Evolutionary conservation across 2,329 filamentous ascomycete genomes (phyloP).

Genomic region (Lomentospora prolificans): DNA sequence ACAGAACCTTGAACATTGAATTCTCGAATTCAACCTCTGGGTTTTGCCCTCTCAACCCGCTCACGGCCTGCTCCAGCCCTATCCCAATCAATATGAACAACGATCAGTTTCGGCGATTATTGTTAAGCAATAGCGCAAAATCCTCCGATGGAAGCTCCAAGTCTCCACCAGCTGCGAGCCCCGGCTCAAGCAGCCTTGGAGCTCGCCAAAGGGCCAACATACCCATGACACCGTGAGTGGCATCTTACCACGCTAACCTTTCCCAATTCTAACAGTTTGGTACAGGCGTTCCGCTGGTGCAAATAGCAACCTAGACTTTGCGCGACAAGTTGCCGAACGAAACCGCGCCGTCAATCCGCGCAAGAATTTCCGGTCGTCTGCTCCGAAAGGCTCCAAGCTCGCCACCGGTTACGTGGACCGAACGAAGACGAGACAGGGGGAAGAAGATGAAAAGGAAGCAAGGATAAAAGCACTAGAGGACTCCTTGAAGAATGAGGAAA

Average conservation of each 20-base stretch:
- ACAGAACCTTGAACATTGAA: no score
- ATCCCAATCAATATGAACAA: slow-evolving; percentile 65
- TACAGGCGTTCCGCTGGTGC: slow-evolving; percentile 53
- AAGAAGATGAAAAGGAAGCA: slow-evolving; percentile 43
- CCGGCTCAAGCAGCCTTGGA: slow-evolving; percentile 45
- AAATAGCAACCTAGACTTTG: slow-evolving; percentile 56
- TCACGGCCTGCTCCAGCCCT: background rate
- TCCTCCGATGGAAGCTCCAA: slow-evolving; percentile 32
- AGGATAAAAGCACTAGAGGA: slow-evolving; percentile 73
- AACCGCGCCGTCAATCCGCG: slow-evolving; percentile 43
- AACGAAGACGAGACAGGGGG: slow-evolving; percentile 51
- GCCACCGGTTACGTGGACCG: slow-evolving; percentile 79
- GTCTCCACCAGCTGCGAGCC: slow-evolving; percentile 25
- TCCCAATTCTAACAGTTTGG: background rate
- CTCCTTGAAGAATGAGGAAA: slow-evolving; percentile 71
- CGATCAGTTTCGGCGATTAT: slow-evolving; percentile 78
- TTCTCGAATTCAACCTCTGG: no score
- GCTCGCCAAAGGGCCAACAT: slow-evolving; percentile 73
- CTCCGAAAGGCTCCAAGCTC: slow-evolving; percentile 74
- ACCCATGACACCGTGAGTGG: slow-evolving; percentile 81
- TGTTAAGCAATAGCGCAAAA: slow-evolving; percentile 42
- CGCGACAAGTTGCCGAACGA: slow-evolving; percentile 72
- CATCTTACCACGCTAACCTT: background rate
- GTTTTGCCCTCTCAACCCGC: no score
- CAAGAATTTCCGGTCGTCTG: slow-evolving; percentile 69